Percentiles rank a stretch among this genome's conserved stretches.
phyloP scores from a whole-genome alignment of 2,329 filamentous ascomycete genomes.

The Venturia asperata region DNA sequence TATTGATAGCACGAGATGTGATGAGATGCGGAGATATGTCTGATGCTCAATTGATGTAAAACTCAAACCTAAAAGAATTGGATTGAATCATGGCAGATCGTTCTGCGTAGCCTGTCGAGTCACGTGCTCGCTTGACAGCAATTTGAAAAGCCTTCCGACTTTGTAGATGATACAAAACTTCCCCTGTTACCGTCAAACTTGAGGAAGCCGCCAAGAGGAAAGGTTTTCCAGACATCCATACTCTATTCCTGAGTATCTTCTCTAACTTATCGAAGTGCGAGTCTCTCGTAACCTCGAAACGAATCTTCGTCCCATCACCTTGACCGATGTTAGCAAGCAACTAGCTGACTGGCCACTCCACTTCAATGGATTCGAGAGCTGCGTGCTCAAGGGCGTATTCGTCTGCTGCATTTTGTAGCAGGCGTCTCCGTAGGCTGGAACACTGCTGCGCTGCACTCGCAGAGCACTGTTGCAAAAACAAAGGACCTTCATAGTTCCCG shows the following conservation, averaged over 20 bases:
- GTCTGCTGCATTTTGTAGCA: constrained; percentile 39
- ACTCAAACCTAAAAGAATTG: neutral
- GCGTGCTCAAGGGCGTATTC: constrained; percentile 22
- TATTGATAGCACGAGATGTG: constrained; percentile 2
- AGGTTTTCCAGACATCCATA: neutral
- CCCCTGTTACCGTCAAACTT: neutral
- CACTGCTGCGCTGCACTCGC: constrained; percentile 31
- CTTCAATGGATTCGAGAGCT: constrained; percentile 16
- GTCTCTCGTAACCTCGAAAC: neutral
- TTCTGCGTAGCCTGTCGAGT: too few relatives aligned
- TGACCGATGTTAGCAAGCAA: neutral
- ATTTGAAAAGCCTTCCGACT: too few relatives aligned
- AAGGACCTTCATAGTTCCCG: constrained; percentile 51
- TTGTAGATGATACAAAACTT: too few relatives aligned
- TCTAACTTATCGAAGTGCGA: neutral
- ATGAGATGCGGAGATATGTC: neutral
- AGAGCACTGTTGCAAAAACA: constrained; percentile 41
- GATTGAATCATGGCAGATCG: neutral
- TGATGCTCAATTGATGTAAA: constrained; percentile 11
- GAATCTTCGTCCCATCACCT: neutral
- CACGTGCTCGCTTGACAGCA: too few relatives aligned
- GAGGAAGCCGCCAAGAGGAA: neutral
- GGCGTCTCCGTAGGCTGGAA: constrained; percentile 36
- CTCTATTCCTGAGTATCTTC: neutral
- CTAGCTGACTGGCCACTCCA: constrained; percentile 15